Conservation (phyloP, 768 basidiomycete genomes). For the Phylloporus sp. region DNA sequence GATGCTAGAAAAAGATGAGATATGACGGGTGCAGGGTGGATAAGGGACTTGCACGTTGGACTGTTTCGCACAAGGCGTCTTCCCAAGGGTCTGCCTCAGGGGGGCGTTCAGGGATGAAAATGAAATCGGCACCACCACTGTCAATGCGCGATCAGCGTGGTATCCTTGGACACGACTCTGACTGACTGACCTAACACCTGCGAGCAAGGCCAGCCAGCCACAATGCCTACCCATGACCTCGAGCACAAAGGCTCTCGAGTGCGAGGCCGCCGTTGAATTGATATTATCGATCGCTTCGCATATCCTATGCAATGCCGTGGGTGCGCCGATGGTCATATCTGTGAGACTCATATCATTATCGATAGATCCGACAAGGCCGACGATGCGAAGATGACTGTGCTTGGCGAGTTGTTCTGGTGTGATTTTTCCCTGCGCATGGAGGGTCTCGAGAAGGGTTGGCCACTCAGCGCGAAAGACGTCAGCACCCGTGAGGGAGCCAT, state of each 20-base stretch:
- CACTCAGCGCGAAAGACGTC: conserved; percentile 93
- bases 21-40: background rate
- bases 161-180: background rate
- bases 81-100: conserved; percentile 82
- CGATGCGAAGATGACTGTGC: conserved; percentile 87
- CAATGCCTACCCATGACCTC: conserved; percentile 99
- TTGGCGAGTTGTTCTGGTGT: conserved; percentile 63
- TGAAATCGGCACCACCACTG: conserved; percentile 90
- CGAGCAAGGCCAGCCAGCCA: conserved; percentile 96
- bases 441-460: conserved; percentile 74
- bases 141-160: conserved; percentile 9
- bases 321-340: conserved; percentile 94
- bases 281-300: conserved; percentile 99
- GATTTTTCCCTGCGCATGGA: conserved; percentile 72
- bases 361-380: conserved; percentile 98
- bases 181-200: conserved; percentile 73
- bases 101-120: conserved; percentile 95
- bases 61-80: conserved; percentile 82
- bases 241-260: conserved; percentile 95
- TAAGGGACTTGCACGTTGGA: conserved; percentile 58
- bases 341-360: conserved; percentile 99
- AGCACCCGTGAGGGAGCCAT: conserved; percentile 94
- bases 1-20: conserved; percentile 56
- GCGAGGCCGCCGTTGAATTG: conserved; percentile 92
- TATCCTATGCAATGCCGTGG: conserved; percentile 92